phyloP scores from a whole-genome alignment of 148 eudicot genomes.

The Amaranthus hypochondriacus region DNA sequence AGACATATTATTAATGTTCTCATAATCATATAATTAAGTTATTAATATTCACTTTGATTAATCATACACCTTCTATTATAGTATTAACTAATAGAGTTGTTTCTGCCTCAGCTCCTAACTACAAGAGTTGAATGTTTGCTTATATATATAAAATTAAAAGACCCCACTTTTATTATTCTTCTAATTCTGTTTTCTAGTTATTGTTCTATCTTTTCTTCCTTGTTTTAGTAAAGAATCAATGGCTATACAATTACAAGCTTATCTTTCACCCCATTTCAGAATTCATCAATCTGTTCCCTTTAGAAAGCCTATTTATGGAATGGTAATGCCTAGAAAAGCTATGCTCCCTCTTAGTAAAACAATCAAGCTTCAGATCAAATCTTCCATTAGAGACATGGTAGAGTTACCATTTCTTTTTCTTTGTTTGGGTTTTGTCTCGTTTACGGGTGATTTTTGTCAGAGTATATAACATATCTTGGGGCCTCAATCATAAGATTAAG shows the following conservation, averaged over 20 bases:
- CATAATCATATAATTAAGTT: neutral
- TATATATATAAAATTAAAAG: constrained; percentile 9
- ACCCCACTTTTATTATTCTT: constrained; percentile 25
- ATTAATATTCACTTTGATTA: too few relatives aligned
- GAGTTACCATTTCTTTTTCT: constrained; percentile 9
- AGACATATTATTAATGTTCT: constrained; percentile 19
- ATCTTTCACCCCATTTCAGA: constrained; percentile 29
- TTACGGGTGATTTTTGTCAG: too few relatives aligned
- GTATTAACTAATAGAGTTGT: neutral
- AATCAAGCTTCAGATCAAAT: constrained; percentile 37
- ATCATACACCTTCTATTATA: neutral
- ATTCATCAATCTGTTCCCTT: constrained; percentile 26
- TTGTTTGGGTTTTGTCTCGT: neutral
- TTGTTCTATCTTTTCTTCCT: constrained; percentile 9
- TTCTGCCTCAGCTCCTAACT: too few relatives aligned
- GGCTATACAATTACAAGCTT: constrained; percentile 29
- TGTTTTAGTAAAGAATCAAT: constrained; percentile 23
- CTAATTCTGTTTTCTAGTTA: constrained; percentile 10
- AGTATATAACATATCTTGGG: too few relatives aligned
- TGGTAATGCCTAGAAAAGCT: constrained; percentile 29
- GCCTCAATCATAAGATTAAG: too few relatives aligned
- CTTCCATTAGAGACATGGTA: constrained; percentile 50
- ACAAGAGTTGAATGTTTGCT: neutral
- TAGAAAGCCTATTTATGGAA: constrained; percentile 26
- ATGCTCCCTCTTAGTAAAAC: constrained; percentile 32